phyloP scores from a whole-genome alignment of 345 rosid genomes.

The Rhizophora apiculata region DNA sequence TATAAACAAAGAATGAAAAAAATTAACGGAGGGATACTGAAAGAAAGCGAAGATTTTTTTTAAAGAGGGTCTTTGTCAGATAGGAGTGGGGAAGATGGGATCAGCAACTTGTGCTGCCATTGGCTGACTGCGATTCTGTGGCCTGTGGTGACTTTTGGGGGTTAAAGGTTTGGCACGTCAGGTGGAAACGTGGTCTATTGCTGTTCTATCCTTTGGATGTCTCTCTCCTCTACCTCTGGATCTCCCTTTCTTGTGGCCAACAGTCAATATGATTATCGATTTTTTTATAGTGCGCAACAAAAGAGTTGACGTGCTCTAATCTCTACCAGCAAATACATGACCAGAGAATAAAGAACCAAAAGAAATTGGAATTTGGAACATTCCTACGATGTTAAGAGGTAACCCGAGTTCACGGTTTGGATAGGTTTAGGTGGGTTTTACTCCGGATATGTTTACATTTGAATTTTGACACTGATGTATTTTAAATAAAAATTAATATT shows the following conservation, averaged over 20 bases:
- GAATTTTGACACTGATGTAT: too few species aligned
- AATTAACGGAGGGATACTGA: neutral
- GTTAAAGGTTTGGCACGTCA: constrained; percentile 1
- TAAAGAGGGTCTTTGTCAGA: constrained; percentile 11
- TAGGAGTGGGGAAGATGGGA: constrained; percentile 32
- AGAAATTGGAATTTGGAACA: too few species aligned
- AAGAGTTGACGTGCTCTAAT: constrained; percentile 1
- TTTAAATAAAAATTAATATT: too few species aligned
- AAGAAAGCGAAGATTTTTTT: neutral
- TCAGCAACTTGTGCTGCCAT: constrained; percentile 36
- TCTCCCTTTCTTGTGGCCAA: neutral
- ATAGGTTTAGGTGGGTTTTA: too few species aligned
- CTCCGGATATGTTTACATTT: too few species aligned
- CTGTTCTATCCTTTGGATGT: constrained; percentile 25
- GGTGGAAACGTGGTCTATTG: constrained; percentile 38
- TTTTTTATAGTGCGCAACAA: neutral
- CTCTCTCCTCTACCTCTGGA: too few species aligned
- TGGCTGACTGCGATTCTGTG: constrained; percentile 47
- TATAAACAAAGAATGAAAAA: neutral
- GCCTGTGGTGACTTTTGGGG: constrained; percentile 12
- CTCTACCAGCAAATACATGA: neutral
- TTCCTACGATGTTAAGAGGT: too few species aligned
- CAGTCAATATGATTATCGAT: neutral
- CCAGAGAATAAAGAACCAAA: neutral
- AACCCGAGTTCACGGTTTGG: too few species aligned